Base-by-base conservation (phyloP, 1,284 basidiomycete species). In the Rhodotorula mucilaginosa region DNA sequence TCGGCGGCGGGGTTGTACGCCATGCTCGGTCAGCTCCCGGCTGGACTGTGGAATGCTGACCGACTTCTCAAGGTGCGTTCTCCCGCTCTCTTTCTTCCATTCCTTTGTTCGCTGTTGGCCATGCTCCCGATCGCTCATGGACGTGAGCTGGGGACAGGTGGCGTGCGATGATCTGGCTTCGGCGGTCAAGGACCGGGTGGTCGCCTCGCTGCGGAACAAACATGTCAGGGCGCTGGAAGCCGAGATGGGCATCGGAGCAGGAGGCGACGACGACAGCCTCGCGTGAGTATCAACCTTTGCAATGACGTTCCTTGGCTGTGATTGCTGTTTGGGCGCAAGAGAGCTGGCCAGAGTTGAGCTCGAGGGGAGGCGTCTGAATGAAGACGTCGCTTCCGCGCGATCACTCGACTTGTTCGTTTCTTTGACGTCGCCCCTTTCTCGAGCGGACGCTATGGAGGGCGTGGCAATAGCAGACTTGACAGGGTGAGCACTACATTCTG, bases 21-120 rank as follows among this genome's bases (percentile, higher is more conserved):
- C 15, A 87, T 90, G 18, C 82, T 97, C 61, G 89, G 92, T 78
- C 90, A 89, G 75, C 83, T 96, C 76, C 95, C 96, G 1, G 91
- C 90, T 19, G 85, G 93, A 65, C 89, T 95, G 85, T 97, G 95
- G 90, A 87, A 92, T 72, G 89, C 92, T 1, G 95, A 97, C 80
- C 90, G 89, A 80, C 83, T 99, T 3, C 84, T 98, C 61, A 89
- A 91, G 84, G 92, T 93, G 73, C 60, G 86, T 77, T 4, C 12
- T 46, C 47, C 26, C 34, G 65, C 49, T 44, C 49, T 48, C 1
- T 49, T 29, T 54, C 26, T 65, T 23, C 23, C 34, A 60, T 60
- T 51, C 46, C 46, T 54, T 23, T 5, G 21, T 13, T 29, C 21
- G n/a, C 18, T 29, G 13, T 49, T 21, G 26, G 61, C 19, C 23